Evolutionary conservation across 106 monocot species (phyloP).

Genomic region (Allium fistulosum): DNA sequence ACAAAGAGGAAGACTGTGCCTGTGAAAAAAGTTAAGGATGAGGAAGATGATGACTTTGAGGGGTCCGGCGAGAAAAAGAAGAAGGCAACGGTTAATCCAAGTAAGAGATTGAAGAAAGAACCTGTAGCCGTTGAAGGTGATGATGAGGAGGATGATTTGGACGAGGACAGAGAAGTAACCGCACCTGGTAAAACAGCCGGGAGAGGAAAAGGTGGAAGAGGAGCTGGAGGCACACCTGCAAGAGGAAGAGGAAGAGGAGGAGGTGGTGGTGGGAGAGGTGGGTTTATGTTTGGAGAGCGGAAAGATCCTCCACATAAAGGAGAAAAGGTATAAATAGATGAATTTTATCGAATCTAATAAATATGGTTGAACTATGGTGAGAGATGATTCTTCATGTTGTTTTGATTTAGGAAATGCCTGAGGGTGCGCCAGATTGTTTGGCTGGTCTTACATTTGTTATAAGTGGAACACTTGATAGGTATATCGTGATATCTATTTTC

Average conservation of each 20-base stretch:
- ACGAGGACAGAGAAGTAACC: slow-evolving; percentile 14
- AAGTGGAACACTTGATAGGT: slow-evolving; percentile 99
- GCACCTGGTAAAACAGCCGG: slow-evolving; percentile 46
- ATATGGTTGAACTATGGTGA: not conserved
- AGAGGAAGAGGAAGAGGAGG: slow-evolving; percentile 70
- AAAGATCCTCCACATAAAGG: slow-evolving; percentile 97
- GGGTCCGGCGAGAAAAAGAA: slow-evolving; percentile 30
- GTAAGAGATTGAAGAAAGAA: slow-evolving; percentile 50
- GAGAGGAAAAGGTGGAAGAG: slow-evolving; percentile 68
- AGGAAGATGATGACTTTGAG: slow-evolving; percentile 59
- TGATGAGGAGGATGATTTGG: slow-evolving; percentile 28
- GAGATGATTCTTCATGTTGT: not conserved
- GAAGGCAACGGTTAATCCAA: slow-evolving; percentile 13
- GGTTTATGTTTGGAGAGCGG: slow-evolving; percentile 90
- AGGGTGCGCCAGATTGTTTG: slow-evolving; percentile 83
- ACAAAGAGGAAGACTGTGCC: slow-evolving; percentile 49
- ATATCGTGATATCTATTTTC: not conserved
- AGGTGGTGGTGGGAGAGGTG: slow-evolving; percentile 75
- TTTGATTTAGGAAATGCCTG: slow-evolving; percentile 77
- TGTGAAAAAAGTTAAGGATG: slow-evolving; percentile 31
- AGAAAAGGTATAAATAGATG: slow-evolving; percentile 56
- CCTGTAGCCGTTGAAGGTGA: not conserved
- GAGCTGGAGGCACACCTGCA: slow-evolving; percentile 34
- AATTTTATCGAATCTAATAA: not conserved
- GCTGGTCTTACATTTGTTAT: slow-evolving; percentile 89